Base-by-base conservation (phyloP, 371 early-diverging fungal genomes). In the Apophysomyces elegans region DNA sequence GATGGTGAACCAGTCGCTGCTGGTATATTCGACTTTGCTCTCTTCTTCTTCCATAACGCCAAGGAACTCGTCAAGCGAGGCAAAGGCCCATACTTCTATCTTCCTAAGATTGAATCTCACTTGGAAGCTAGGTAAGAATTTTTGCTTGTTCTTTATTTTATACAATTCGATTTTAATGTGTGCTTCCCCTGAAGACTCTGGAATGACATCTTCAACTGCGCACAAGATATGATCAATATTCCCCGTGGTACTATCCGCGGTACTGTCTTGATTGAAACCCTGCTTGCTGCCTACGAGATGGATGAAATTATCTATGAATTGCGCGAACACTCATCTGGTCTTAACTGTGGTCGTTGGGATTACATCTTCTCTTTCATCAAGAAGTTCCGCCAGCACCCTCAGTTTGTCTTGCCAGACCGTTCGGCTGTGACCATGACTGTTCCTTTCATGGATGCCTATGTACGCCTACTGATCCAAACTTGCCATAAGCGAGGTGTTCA, bases 301-400 rank as follows among this genome's bases (percentile, higher is more conserved):
- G 98, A 98, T 62, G 98, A 97, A 79, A 95, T 97, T 73, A 96
- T 98, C 76, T 98, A 94, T 73, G 98, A 98, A 84, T 83, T 98
- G 66, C 91, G 96, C 70, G 92, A 96, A 37, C 98, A 97, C 85
- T 96, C 96, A 18, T 86, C 95, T 38, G 98, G 98, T 6, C 87
- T 97, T 61, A 97, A 97, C 93, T 97, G 97, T 80, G 98, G 98
- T 62, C 90, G 98, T 56, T 97, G 98, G 98, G 98, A 97, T 82
- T 96, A 97, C 86, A 97, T 97, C 80, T 97, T 97, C 80, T 93
- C 93, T 13, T 89, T 93, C 69, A 97, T 97, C 86, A 97, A 97
- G 85, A 92, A 94, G 84, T 89, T 97, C 87, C 90, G 96, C 60
- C 85, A 90, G 74, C 79, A 95, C 76, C 88, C 93, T 58, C 80